Base-by-base conservation (phyloP, 805 yeast species). In the Nakazawaea ernobii region DNA sequence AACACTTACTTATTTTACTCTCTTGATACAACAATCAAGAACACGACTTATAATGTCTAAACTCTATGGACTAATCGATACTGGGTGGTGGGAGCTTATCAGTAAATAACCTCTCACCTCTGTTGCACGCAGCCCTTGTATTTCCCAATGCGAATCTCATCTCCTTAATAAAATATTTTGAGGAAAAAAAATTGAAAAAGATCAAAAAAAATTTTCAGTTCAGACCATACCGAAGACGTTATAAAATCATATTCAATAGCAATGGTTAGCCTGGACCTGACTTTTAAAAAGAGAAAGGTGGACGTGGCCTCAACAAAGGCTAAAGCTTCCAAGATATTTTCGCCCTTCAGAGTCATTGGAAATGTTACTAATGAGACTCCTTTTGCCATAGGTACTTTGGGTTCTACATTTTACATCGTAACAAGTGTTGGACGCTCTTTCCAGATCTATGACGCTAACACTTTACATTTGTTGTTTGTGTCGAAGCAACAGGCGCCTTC, bases 381-480 rank as follows among this genome's bases (percentile, higher is more conserved):
- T 2, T 88, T 91, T 61, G 86, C 96, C 6, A 71, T 89, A 17
- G 95, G 98, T 27, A 81, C 92, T 1, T 73, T 92, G 50, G 99
- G 99, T 45, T 75, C 87, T 13, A 81, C 95, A 1, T 91, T 86
- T 58, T 86, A 91, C 58, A 79, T 89, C 35, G 95, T 84, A 14
- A 92, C 98, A 0, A 82, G 87, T 39, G 96, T 94, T 20, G 98
- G 97, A 2, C 74, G 81, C 45, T 75, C 92, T 1, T 88, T 94
- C 69, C 98, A 92, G 63, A 88, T 94, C 28, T 94, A 86, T 59
- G 99, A 94, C 68, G 96, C 86, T 57, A 80, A 92, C 30, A 88
- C 86, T 6, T 69, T 92, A 52, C 94, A 87, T 55, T 69, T 92
- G 52, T 68, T 92, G 20, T 92, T 94, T 65, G 95, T 92, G 10